These are phyloP conservation scores for Amanita thiersii DNA, from an alignment of 768 basidiomycete genomes.

Conservation along the genomic window DNA sequence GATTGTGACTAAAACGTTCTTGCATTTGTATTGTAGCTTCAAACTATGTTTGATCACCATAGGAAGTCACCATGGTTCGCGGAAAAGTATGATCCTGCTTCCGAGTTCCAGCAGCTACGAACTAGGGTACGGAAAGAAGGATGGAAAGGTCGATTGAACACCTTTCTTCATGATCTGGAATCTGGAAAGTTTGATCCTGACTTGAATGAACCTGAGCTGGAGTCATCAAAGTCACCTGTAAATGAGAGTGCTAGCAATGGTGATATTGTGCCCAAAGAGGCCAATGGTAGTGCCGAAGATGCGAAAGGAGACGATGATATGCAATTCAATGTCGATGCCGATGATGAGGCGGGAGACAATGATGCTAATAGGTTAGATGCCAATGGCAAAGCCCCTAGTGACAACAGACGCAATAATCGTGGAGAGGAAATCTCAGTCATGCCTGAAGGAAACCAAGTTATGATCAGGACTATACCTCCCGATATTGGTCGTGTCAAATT, in stretches of 20 bases:
- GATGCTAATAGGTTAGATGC: slow-evolving; percentile 44
- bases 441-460: slow-evolving; percentile 83
- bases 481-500: slow-evolving; percentile 85
- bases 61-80: slow-evolving; percentile 94
- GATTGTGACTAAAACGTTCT: slow-evolving; percentile 24
- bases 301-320: slow-evolving; percentile 67
- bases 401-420: slow-evolving; percentile 43
- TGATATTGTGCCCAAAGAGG: slow-evolving; percentile 27
- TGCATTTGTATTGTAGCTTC: slow-evolving; percentile 60
- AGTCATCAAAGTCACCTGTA: slow-evolving; percentile 36
- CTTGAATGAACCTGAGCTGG: slow-evolving; percentile 51
- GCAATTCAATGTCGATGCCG: slow-evolving; percentile 63
- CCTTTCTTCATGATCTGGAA: slow-evolving; percentile 76
- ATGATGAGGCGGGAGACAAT: slow-evolving; percentile 62
- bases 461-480: slow-evolving; percentile 92
- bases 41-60: slow-evolving; percentile 94
- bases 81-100: slow-evolving; percentile 85
- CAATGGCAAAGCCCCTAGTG: slow-evolving; percentile 45
- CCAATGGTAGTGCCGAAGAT: slow-evolving; percentile 43
- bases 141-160: slow-evolving; percentile 65
- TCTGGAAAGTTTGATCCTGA: slow-evolving; percentile 82
- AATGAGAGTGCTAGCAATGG: slow-evolving; percentile 47
- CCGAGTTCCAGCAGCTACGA: slow-evolving; percentile 65
- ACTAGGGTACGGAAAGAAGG: slow-evolving; percentile 77
- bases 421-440: slow-evolving; percentile 67